These are phyloP conservation scores for Rhodotorula toruloides DNA, from an alignment of 768 basidiomycete genomes.

Conservation along the genomic window DNA sequence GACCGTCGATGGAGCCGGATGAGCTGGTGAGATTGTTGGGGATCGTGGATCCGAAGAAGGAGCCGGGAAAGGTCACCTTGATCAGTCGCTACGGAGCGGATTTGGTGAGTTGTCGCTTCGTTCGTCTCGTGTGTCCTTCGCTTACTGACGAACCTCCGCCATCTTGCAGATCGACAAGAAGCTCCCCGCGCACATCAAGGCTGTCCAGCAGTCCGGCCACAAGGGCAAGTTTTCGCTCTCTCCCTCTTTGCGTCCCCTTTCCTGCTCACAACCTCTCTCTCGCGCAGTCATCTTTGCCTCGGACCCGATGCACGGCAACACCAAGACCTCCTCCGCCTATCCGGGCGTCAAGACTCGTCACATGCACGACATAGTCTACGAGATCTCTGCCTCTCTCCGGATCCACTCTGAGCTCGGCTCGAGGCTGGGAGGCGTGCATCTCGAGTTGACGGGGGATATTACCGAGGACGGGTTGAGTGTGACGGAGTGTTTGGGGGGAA, in stretches of 20 bases:
- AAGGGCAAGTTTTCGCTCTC: constrained; percentile 48
- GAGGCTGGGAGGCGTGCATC: constrained; percentile 70
- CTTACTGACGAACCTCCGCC: neutral
- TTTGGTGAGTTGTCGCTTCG: constrained; percentile 54
- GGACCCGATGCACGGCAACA: constrained; percentile 99
- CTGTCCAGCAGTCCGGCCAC: constrained; percentile 72
- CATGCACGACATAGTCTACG: constrained; percentile 62
- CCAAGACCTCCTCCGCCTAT: constrained; percentile 66
- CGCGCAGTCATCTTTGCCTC: constrained; percentile 75
- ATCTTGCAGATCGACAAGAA: constrained; percentile 62
- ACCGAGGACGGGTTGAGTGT: constrained; percentile 88
- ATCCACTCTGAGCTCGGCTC: constrained; percentile 73
- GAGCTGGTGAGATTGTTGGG: constrained; percentile 73
- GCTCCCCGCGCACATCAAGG: constrained; percentile 72
- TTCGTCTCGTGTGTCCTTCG: neutral
- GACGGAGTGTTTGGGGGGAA: constrained; percentile 93
- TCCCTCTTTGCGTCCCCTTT: too few relatives aligned
- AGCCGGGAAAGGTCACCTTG: constrained; percentile 74
- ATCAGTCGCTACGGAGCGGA: constrained; percentile 90
- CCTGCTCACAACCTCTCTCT: neutral
- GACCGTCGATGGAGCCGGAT: constrained; percentile 72
- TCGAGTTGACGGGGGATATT: constrained; percentile 88
- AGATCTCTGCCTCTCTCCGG: constrained; percentile 71
- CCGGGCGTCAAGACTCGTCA: constrained; percentile 76
- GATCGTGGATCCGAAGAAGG: constrained; percentile 78